Evolutionary conservation across 2,329 filamentous ascomycete genomes (phyloP).

Genomic region (Epichloe glyceriae): DNA sequence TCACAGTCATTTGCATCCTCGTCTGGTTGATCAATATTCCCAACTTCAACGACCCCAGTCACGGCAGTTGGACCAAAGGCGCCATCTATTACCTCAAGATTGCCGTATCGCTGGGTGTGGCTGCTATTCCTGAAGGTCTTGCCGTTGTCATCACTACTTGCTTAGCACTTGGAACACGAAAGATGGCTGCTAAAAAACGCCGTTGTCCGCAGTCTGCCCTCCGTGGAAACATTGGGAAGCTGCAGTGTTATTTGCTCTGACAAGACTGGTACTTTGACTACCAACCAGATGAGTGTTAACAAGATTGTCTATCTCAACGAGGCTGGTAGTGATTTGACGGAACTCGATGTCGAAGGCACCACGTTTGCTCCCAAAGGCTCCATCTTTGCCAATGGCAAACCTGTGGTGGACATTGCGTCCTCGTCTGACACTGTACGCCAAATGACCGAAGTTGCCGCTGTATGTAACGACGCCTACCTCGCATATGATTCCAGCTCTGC

Average conservation of each 20-base stretch:
- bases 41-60: constrained; percentile 89
- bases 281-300: constrained; percentile 98
- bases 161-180: constrained; percentile 85
- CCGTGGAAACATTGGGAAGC: constrained; percentile 93
- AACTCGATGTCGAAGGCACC: constrained; percentile 82
- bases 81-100: constrained; percentile 99
- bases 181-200: constrained; percentile 98
- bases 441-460: constrained; percentile 56
- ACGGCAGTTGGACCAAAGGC: constrained; percentile 89
- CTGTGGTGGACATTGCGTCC: constrained; percentile 53
- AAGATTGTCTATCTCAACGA: constrained; percentile 77
- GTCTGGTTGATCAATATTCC: constrained; percentile 98
- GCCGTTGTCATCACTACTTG: constrained; percentile 99
- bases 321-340: constrained; percentile 60
- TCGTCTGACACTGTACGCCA: constrained; percentile 67
- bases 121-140: constrained; percentile 92
- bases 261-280: constrained; percentile 96
- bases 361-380: constrained; percentile 78
- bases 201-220: constrained; percentile 88
- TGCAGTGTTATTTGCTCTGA: constrained; percentile 99
- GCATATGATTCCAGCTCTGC: constrained; percentile 67
- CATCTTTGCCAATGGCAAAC: constrained; percentile 55
- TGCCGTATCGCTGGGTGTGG: constrained; percentile 92
- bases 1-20: constrained; percentile 88
- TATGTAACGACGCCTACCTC: constrained; percentile 83